Evolutionary conservation across 805 yeast species (phyloP), one percentile per base, ranked within the genome.

Genomic region (Zygotorulaspora florentina): DNA sequence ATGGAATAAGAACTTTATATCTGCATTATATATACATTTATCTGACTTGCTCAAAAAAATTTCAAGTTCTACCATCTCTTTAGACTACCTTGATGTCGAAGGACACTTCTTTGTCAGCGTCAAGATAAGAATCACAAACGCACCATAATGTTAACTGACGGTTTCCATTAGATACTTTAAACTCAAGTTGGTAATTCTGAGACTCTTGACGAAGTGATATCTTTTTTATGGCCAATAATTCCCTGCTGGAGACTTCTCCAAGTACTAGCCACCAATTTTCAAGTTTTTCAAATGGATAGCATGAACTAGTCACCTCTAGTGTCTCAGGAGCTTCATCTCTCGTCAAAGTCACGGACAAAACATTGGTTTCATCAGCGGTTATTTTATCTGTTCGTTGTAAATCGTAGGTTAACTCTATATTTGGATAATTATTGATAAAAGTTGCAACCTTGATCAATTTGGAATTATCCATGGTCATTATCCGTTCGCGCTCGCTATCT

Each of bases 391-490:
- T 58, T 17, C 66, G 53, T 16, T 74, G 76, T 3, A 85, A 42
- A 28, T 74, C 71, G 56, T 80, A 83, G 2, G 76, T 68, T 9
- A 83, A 58, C 50, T 91, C 97, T 44, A 93, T 71, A 59, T 85
- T 86, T 11, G 99, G 99, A 64, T 85, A 93, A 50, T 76, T 79
- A 65, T 93, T 93, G 43, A 89, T 95, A 70, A 91, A 93, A 13
- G 79, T 79, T 0, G 97, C 97, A 40, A 91, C 89, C 18, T 72
- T 73, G 33, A 73, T 70, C 55, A 90, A 66, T 49, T 79, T 68
- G 2, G 61, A 62, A 2, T 76, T 78, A 9, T 71, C 65, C 51
- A 83, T 67, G 16, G 77, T 79, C 48, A 91, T 68, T 1, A 90
- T 67, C 11, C 74, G 73, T 42, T 77, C 81, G 44, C 91, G 70